These are phyloP conservation scores for Naganishia vaughanmartiniae DNA, from an alignment of 768 basidiomycete genomes.

Conservation along the genomic window DNA sequence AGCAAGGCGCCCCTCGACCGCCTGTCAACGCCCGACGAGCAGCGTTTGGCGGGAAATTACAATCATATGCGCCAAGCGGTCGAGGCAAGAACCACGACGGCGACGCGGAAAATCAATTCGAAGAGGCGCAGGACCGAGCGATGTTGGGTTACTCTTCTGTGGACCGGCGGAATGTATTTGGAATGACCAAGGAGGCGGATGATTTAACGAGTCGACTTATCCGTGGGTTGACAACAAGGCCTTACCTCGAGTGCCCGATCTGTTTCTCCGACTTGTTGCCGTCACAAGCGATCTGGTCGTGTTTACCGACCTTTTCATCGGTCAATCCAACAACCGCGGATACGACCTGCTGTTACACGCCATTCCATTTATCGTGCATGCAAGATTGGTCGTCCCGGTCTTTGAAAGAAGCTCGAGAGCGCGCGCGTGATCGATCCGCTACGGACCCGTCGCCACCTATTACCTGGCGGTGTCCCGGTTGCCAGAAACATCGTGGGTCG, in stretches of 20 bases:
- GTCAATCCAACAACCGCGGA: conserved; percentile 37
- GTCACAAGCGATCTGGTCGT: conserved; percentile 80
- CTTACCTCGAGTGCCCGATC: conserved; percentile 25
- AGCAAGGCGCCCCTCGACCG: not conserved
- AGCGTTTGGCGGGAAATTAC: conserved; percentile 17
- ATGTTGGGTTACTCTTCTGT: conserved; percentile 16
- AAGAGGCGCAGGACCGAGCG: conserved; percentile 28
- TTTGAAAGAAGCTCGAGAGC: conserved; percentile 71
- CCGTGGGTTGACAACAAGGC: conserved; percentile 14
- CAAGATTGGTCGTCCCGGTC: conserved; percentile 72
- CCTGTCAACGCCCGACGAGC: conserved; percentile 9
- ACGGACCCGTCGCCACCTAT: conserved; percentile 64
- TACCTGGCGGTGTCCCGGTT: conserved; percentile 87
- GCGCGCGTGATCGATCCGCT: conserved; percentile 53
- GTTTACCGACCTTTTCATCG: conserved; percentile 54
- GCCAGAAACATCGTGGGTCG: conserved; percentile 71
- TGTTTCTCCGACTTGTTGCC: conserved; percentile 80
- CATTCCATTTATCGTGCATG: conserved; percentile 88
- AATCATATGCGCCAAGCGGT: conserved; percentile 1
- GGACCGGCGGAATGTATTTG: conserved; percentile 11
- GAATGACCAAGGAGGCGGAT: conserved; percentile 28
- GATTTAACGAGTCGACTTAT: conserved; percentile 23
- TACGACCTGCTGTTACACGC: conserved; percentile 75
- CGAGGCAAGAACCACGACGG: conserved; percentile 4
- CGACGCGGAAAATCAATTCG: conserved; percentile 16